phyloP scores from a whole-genome alignment of 2,329 filamentous ascomycete genomes.

The Sphaerulina musiva region DNA sequence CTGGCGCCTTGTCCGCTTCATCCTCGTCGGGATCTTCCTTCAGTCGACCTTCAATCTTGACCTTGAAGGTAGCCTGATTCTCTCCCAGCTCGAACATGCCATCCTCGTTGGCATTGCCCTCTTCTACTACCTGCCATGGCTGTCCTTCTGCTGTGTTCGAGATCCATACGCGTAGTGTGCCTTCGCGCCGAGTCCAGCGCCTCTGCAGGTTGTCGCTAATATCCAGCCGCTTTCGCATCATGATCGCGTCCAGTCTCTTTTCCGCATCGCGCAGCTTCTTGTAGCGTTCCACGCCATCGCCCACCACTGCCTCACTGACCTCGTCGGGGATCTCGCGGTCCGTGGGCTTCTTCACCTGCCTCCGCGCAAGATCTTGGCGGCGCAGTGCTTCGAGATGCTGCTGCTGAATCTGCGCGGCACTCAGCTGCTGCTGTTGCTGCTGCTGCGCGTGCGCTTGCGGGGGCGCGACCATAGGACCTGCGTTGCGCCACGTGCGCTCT shows the following conservation, averaged over 20 bases:
- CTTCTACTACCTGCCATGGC: conserved; percentile 69
- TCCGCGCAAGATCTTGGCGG: conserved; percentile 56
- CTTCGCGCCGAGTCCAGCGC: conserved; percentile 44
- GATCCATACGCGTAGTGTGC: conserved; percentile 87
- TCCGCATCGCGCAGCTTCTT: conserved; percentile 79
- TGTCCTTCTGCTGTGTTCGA: conserved; percentile 93
- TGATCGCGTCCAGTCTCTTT: conserved; percentile 79
- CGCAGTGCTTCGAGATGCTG: conserved; percentile 40
- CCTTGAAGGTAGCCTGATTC: conserved; percentile 73
- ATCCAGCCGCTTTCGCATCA: conserved; percentile 89
- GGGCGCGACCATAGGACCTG: conserved; percentile 40
- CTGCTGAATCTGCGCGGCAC: conserved; percentile 43
- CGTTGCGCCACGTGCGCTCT: conserved; percentile 40
- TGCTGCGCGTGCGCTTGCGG: conserved; percentile 27
- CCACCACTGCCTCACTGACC: conserved; percentile 68
- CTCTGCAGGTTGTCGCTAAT: conserved; percentile 77
- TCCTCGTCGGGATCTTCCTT: conserved; percentile 54
- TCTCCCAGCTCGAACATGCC: conserved; percentile 71
- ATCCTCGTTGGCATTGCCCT: conserved; percentile 51
- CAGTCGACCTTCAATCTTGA: conserved; percentile 85
- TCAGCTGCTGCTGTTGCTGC: conserved; percentile 39
- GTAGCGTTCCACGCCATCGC: conserved; percentile 76
- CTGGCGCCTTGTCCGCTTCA: conserved; percentile 42
- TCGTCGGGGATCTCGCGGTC: conserved; percentile 93
- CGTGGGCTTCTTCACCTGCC: conserved; percentile 80